Base-by-base conservation (phyloP, 345 rosid species). In the Linum trigynum region DNA sequence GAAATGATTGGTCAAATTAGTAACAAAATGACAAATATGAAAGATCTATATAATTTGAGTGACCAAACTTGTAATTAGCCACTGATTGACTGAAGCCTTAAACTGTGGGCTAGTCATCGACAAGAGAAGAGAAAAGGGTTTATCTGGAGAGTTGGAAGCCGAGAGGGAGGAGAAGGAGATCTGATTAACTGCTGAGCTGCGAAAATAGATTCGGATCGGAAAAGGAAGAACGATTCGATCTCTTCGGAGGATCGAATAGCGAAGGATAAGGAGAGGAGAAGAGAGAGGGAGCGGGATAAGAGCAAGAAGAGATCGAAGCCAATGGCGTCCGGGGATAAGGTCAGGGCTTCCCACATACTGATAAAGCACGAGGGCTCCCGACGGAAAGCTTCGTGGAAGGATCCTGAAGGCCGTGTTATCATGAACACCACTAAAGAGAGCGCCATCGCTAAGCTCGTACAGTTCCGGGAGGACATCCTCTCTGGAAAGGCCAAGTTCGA, bases 331-430 rank as follows among this genome's bases (percentile, higher is more conserved):
- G 40, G 42, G 2, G 45, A 72, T 62, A 79, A 77, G 72, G 97
- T 94, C 1, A 82, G 83, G 72, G 99, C 97, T 0, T 90, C 99
- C 38, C 97, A 90, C 75, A 88, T 90, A 68, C 83, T 94, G 51
- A 85, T 94, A 41, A 94, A 94, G 85, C 99, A 94, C 69, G 82
- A 94, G 63, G 96, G 97, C 5, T 94, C 99, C 53, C 84, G 97
- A 0, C 76, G 97, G 74, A 88, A 88, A 78, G 95, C 96, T 0
- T 94, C 97, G 1, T 90, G 99, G 99, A 90, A 94, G 68, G 99
- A 94, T 74, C 97, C 99, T 0, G 96, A 94, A 74, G 99, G 99
- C 1, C 75, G 83, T 5, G 81, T 86, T 39, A 90, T 94, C 58
- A 74, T 58, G 77, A 74, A 63, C 69, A 90, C 88, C 55, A 90